Evolutionary conservation across 2,329 filamentous ascomycete genomes (phyloP), one percentile per base, ranked within the genome.

Genomic region (Botryotinia calthae): DNA sequence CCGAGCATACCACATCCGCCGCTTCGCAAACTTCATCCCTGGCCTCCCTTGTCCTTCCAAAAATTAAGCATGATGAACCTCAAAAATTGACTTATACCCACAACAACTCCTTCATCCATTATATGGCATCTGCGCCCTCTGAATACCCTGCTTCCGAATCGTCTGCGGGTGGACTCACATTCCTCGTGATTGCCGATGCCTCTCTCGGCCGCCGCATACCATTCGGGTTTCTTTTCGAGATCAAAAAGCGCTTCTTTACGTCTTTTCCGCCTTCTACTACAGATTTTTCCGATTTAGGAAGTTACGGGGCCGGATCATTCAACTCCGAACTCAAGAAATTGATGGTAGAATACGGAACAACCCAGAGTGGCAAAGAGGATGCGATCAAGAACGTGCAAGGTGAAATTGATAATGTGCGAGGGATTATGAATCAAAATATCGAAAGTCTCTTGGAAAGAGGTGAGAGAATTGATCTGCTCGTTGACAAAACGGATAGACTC

Each of bases 401-500:
- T 72, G 96, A 98, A 84, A 98, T 99, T 78, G 95, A 98, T 77
- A 95, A 93, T 79, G 94, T 97, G 69, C 86, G 92, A 72, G 93
- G 94, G 76, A 97, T 97, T 81, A 97, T 97, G 95, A 97, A 93
- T 72, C 90, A 94, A 84, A 97, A 97, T 81, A 97, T 98, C 76
- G 95, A 97, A 86, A 88, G 92, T 70, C 87, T 97, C 76, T 84
- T 97, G 58, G 94, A 97, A 86, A 86, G 95, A 48, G 95, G 96
- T 54, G 96, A 99, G 87, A 87, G 95, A 76, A 95, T 99, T 80
- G 94, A 98, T 83, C 82, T 98, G 77, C 84, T 99, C 63, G 95
- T 99, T 34, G 95, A 98, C 82, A 98, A 99, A 89, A 99, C 97
- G 66, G 95, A 98, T 81, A 87, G 94, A 61, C 83, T 99, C 56